phyloP scores from a whole-genome alignment of 2,329 filamentous ascomycete species.

The Nannizzia gypsea region DNA sequence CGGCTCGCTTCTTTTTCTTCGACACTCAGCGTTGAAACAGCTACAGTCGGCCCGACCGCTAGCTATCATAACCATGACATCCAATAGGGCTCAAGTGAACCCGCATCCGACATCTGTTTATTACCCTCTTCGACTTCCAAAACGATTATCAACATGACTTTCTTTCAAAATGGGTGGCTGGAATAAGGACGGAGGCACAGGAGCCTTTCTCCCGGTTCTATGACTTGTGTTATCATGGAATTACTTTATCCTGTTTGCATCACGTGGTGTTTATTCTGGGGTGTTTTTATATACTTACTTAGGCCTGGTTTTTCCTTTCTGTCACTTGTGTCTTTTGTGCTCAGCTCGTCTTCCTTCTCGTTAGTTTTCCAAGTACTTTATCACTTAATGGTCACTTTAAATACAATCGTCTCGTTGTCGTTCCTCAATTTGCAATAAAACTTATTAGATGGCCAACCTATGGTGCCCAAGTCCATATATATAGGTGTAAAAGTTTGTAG shows the following conservation, averaged over 20 bases:
- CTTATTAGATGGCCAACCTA: too few species aligned
- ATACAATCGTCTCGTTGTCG: background rate
- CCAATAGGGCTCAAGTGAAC: background rate
- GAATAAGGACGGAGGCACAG: slow-evolving; percentile 3
- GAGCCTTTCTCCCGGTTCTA: background rate
- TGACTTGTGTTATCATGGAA: slow-evolving; percentile 2
- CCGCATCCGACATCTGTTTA: background rate
- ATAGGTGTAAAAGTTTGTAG: too few species aligned
- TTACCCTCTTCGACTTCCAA: background rate
- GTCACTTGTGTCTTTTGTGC: background rate
- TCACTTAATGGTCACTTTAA: background rate
- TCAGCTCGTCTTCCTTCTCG: background rate
- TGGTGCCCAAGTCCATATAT: too few species aligned
- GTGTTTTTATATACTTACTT: background rate
- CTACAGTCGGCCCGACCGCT: background rate
- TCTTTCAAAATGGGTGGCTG: slow-evolving; percentile 5
- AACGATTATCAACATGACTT: slow-evolving; percentile 2
- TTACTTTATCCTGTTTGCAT: slow-evolving; percentile 3
- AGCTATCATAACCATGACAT: background rate
- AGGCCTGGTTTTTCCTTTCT: background rate
- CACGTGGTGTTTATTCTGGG: background rate
- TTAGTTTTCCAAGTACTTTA: background rate
- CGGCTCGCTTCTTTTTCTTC: background rate
- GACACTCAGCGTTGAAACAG: background rate
- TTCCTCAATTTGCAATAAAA: too few species aligned